Percentiles rank a stretch among this genome's conserved stretches.
phyloP scores from a whole-genome alignment of 2,329 filamentous ascomycete genomes.

The Claviceps cyperi region DNA sequence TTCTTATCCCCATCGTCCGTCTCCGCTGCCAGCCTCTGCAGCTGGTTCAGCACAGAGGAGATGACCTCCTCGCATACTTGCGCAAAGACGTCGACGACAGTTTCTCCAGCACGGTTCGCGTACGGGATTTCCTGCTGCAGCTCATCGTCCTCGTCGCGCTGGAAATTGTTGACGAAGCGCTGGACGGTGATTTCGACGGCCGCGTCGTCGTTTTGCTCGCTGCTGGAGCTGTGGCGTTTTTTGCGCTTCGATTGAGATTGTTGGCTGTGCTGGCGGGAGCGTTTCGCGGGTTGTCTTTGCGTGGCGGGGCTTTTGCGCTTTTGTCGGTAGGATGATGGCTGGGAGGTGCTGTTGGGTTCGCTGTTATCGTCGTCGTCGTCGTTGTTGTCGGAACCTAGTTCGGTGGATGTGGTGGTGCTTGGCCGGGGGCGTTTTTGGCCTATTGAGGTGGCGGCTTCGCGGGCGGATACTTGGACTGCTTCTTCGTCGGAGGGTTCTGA shows the following conservation, averaged over 20 bases:
- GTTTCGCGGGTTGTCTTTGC: conserved; percentile 23
- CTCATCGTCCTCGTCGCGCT: conserved; percentile 27
- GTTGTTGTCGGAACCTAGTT: conserved; percentile 20
- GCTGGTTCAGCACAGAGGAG: conserved; percentile 30
- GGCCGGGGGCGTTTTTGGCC: conserved; percentile 29
- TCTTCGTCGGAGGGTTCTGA: conserved; percentile 15
- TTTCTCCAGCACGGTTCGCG: conserved; percentile 39
- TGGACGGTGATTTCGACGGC: conserved; percentile 44
- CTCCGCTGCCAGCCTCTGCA: conserved; percentile 25
- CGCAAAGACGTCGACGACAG: conserved; percentile 45
- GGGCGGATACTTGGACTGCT: conserved; percentile 29
- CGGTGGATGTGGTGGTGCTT: conserved; percentile 24
- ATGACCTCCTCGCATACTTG: conserved; percentile 48
- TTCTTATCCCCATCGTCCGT: conserved; percentile 31
- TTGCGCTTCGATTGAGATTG: conserved; percentile 7
- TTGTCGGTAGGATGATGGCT: background rate
- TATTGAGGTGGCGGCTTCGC: conserved; percentile 27
- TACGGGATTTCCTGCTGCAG: conserved; percentile 39
- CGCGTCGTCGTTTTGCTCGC: conserved; percentile 12
- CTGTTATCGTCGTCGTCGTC: conserved; percentile 17
- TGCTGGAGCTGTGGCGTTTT: conserved; percentile 11
- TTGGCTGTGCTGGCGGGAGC: conserved; percentile 3
- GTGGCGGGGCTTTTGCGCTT: conserved; percentile 25
- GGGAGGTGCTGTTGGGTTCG: conserved; percentile 7
- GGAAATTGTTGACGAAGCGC: conserved; percentile 37